phyloP scores from a whole-genome alignment of 495 filamentous ascomycete genomes.

The Apiosordaria backusii region DNA sequence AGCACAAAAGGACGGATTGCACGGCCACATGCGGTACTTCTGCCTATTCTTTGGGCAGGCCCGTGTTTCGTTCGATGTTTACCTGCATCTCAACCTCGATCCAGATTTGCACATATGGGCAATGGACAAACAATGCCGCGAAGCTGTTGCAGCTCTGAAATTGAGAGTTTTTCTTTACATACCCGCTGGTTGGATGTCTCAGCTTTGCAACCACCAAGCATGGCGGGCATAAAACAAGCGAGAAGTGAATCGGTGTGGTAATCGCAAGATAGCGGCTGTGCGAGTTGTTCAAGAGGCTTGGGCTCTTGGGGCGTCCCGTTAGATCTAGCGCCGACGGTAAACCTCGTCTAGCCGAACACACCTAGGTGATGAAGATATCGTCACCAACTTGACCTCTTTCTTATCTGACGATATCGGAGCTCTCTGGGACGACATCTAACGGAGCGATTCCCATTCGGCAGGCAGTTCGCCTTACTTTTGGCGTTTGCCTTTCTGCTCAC shows the following conservation, averaged over 20 bases:
- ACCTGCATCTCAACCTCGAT: not conserved
- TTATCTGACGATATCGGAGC: not conserved
- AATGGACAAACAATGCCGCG: too few species aligned
- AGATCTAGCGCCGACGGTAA: not conserved
- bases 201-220: too few species aligned
- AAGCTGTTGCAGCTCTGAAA: not conserved
- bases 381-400: not conserved
- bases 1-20: too few species aligned
- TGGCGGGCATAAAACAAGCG: too few species aligned
- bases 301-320: not conserved
- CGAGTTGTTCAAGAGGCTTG: not conserved
- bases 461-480: not conserved
- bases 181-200: not conserved
- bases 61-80: not conserved
- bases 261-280: not conserved
- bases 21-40: not conserved
- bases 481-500: not conserved
- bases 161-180: not conserved
- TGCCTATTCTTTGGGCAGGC: not conserved
- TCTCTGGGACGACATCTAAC: not conserved
- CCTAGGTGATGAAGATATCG: not conserved
- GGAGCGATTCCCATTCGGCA: not conserved
- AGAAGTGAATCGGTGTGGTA: not conserved
- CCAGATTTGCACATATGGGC: not conserved
- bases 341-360: not conserved